phyloP scores from a whole-genome alignment of 345 rosid species.

The Dovyalis caffra region DNA sequence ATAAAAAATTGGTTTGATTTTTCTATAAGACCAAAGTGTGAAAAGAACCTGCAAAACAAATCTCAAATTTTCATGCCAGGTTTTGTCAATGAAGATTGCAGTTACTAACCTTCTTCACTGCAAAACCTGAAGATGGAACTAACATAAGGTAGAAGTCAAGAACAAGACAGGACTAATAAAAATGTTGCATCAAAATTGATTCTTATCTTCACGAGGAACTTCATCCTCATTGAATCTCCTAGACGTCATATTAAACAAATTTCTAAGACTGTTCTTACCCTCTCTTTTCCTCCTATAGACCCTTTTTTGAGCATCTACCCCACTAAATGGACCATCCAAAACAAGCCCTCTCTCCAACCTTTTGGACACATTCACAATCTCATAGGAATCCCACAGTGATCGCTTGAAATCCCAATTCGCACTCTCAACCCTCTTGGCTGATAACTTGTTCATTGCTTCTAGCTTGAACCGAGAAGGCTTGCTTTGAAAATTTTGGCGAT shows the following conservation, averaged over 20 bases:
- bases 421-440: conserved; percentile 3
- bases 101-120: background rate
- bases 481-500: conserved; percentile 36
- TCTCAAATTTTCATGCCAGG: background rate
- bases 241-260: conserved; percentile 49
- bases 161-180: too few species aligned
- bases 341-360: conserved; percentile 56
- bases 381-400: conserved; percentile 76
- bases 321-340: conserved; percentile 31
- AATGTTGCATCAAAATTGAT: conserved; percentile 4
- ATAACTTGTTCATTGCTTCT: conserved; percentile 43
- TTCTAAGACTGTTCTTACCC: conserved; percentile 64
- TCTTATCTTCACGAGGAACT: conserved; percentile 14
- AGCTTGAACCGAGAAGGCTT: conserved; percentile 71
- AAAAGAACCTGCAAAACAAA: background rate
- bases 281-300: conserved; percentile 28
- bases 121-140: conserved; percentile 5
- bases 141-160: background rate
- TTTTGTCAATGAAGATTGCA: conserved; percentile 1
- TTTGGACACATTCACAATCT: conserved; percentile 60
- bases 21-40: background rate
- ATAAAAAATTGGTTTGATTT: background rate
- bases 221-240: conserved; percentile 43
- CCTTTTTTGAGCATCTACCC: conserved; percentile 5
- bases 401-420: conserved; percentile 64